These are phyloP conservation scores for Eustoma russellianum DNA, from an alignment of 257 asterid species.

Conservation along the genomic window DNA sequence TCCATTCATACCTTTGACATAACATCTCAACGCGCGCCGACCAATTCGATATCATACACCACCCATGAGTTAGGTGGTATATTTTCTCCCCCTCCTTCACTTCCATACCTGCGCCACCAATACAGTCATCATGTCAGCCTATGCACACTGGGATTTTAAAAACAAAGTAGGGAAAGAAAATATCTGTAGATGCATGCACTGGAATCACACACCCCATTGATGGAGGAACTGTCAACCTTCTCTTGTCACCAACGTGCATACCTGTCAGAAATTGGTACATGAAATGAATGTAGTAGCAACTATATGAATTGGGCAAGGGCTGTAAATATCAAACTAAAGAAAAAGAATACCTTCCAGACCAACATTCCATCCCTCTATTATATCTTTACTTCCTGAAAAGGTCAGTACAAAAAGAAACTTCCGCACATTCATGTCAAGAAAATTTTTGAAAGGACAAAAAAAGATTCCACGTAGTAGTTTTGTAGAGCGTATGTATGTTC, in stretches of 20 bases:
- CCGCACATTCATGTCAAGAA: conserved; percentile 6
- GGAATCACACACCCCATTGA: conserved; percentile 55
- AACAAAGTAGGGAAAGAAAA: too few species aligned
- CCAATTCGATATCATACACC: conserved; percentile 64
- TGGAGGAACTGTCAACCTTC: conserved; percentile 77
- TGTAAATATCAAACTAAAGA: background rate
- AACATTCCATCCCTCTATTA: conserved; percentile 61
- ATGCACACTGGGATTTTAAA: too few species aligned
- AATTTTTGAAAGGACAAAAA: background rate
- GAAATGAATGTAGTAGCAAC: conserved; percentile 3
- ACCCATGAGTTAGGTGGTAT: conserved; percentile 90
- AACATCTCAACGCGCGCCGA: conserved; percentile 25
- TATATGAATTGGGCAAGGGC: background rate
- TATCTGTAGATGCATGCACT: background rate
- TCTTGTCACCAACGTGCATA: conserved; percentile 81
- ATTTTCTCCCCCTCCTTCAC: conserved; percentile 32
- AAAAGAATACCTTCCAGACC: conserved; percentile 54
- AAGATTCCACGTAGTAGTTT: too few species aligned
- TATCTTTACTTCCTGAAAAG: conserved; percentile 43
- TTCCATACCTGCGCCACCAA: conserved; percentile 51
- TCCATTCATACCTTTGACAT: background rate
- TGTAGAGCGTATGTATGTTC: too few species aligned
- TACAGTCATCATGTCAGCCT: too few species aligned
- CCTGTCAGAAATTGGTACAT: conserved; percentile 34
- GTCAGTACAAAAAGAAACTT: too few species aligned